Conservation (phyloP, 768 basidiomycete species). For the Hortiboletus campestris region DNA sequence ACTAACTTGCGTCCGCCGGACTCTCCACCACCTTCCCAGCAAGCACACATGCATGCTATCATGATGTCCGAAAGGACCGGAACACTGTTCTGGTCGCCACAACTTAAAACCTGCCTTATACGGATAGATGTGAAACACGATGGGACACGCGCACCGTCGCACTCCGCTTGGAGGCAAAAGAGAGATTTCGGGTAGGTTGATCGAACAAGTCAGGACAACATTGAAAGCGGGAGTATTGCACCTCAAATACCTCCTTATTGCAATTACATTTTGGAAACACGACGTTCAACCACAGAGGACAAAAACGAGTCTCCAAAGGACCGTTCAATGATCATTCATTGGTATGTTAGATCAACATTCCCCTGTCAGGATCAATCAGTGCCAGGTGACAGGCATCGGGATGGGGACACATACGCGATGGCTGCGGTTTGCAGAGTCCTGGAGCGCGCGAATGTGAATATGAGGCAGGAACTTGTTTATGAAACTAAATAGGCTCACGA, state of each 20-base stretch:
- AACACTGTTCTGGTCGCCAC: no score
- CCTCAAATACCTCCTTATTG: background rate
- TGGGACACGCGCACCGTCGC: no score
- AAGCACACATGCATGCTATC: no score
- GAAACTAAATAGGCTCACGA: constrained; percentile 30
- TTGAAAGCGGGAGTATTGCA: no score
- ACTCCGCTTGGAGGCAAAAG: no score
- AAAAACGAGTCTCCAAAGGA: background rate
- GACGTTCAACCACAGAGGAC: background rate
- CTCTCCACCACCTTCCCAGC: no score
- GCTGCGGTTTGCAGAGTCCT: constrained; percentile 56
- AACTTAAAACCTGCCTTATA: no score
- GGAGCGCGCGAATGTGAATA: background rate
- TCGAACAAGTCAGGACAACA: no score
- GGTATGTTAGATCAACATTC: constrained; percentile 43
- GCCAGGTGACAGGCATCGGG: background rate
- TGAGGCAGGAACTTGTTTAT: background rate
- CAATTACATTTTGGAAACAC: background rate
- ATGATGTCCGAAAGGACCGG: no score
- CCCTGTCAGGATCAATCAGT: constrained; percentile 34
- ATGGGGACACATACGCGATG: constrained; percentile 47
- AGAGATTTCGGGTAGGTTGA: no score
- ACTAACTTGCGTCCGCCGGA: no score
- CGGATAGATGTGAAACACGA: no score
- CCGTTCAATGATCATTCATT: constrained; percentile 1